These are phyloP conservation scores for Saccharomycopsis sp. DNA, from an alignment of 805 yeast genomes.

Conservation along the genomic window DNA sequence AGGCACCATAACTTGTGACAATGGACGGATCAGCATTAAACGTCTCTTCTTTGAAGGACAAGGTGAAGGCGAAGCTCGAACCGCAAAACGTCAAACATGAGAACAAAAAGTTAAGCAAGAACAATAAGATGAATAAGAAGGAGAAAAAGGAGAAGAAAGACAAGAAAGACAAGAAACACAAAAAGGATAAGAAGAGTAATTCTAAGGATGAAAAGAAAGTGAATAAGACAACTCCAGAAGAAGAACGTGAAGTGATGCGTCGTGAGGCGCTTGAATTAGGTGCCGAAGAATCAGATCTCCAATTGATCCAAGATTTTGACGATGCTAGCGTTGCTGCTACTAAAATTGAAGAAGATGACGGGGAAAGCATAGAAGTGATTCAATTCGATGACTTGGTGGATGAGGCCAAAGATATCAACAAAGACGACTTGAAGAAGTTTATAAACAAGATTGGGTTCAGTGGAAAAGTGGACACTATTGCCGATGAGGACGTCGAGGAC, in stretches of 20 bases:
- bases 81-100: slow-evolving; percentile 20
- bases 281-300: slow-evolving; percentile 78
- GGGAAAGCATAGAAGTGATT: slow-evolving; percentile 34
- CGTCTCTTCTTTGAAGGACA: slow-evolving; percentile 56
- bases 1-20: neutral
- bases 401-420: slow-evolving; percentile 30
- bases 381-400: slow-evolving; percentile 30
- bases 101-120: slow-evolving; percentile 25
- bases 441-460: slow-evolving; percentile 65
- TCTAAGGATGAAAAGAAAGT: slow-evolving; percentile 18
- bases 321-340: slow-evolving; percentile 30
- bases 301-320: slow-evolving; percentile 48
- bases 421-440: slow-evolving; percentile 50
- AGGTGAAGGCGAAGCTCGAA: slow-evolving; percentile 48
- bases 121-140: slow-evolving; percentile 24
- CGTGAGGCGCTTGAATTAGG: slow-evolving; percentile 77
- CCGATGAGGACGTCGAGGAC: slow-evolving; percentile 34
- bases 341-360: slow-evolving; percentile 41
- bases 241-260: slow-evolving; percentile 35
- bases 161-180: slow-evolving; percentile 18
- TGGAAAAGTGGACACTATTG: slow-evolving; percentile 31
- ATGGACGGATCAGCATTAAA: slow-evolving; percentile 27
- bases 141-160: slow-evolving; percentile 22
- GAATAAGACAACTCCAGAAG: slow-evolving; percentile 12
- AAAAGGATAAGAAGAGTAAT: slow-evolving; percentile 18